Evolutionary conservation across 2,329 filamentous ascomycete species (phyloP).

Genomic region (Aspergillus sp.): DNA sequence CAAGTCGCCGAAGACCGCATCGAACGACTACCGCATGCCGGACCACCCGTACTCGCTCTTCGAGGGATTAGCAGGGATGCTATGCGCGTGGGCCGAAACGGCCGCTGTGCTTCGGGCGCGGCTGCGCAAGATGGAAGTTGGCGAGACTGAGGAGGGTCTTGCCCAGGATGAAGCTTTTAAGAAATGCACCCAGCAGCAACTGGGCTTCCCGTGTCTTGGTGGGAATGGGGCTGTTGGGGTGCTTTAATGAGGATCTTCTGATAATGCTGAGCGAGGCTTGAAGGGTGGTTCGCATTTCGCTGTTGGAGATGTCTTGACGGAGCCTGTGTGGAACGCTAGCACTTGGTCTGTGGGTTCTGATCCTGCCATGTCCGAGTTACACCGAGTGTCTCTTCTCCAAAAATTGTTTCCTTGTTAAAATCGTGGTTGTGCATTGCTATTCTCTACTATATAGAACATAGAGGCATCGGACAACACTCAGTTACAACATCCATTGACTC

Average conservation of each 20-base stretch:
- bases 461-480: no score
- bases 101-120: slow-evolving; percentile 35
- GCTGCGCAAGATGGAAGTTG: slow-evolving; percentile 34
- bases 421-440: no score
- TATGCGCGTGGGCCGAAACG: slow-evolving; percentile 44
- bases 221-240: neutral
- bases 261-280: no score
- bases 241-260: neutral
- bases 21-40: slow-evolving; percentile 38
- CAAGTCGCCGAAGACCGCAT: slow-evolving; percentile 9
- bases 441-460: no score
- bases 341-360: no score
- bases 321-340: no score
- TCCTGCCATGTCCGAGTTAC: no score
- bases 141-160: neutral
- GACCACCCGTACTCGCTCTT: slow-evolving; percentile 41
- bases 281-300: no score
- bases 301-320: no score
- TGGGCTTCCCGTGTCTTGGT: slow-evolving; percentile 7
- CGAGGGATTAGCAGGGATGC: slow-evolving; percentile 40
- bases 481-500: no score
- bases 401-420: no score
- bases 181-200: neutral
- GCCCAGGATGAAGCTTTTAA: neutral
- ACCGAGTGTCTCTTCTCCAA: no score